Evolutionary conservation across 2,329 filamentous ascomycete genomes (phyloP).

Genomic region (Anthostomella pinea): DNA sequence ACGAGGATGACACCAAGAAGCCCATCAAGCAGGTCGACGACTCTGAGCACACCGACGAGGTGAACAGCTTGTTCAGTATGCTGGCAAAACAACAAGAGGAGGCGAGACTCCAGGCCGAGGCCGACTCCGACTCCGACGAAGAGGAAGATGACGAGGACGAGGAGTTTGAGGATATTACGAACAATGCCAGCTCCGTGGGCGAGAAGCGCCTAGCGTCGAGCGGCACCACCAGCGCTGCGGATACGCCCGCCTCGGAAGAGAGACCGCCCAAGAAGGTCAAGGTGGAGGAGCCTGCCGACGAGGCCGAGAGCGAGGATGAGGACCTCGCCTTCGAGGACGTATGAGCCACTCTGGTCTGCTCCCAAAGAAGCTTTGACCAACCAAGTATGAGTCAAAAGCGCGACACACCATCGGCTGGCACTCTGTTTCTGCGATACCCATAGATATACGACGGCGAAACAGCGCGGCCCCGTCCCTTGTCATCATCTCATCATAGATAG

Average conservation of each 20-base stretch:
- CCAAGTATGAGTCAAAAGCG: no score
- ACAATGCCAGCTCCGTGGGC: conserved; percentile 24
- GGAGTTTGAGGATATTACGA: conserved; percentile 36
- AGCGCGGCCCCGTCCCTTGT: no score
- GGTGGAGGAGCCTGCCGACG: conserved; percentile 41
- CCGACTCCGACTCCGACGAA: conserved; percentile 39
- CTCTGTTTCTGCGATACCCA: conserved; percentile 5
- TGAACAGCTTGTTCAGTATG: conserved; percentile 66
- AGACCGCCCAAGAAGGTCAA: conserved; percentile 51
- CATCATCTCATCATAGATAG: no score
- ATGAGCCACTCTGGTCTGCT: conserved; percentile 12
- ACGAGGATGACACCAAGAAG: conserved; percentile 48
- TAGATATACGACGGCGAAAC: no score
- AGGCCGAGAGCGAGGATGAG: conserved; percentile 36
- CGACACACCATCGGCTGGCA: no score
- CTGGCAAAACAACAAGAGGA: conserved; percentile 59
- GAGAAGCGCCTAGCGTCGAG: conserved; percentile 30
- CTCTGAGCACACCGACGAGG: conserved; percentile 53
- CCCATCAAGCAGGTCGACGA: conserved; percentile 36
- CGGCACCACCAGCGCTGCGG: conserved; percentile 30
- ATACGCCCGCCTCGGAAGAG: conserved; percentile 35
- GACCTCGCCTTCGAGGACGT: conserved; percentile 48
- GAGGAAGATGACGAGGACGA: conserved; percentile 30
- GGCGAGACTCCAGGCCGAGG: conserved; percentile 49
- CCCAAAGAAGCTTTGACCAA: no score